Evolutionary conservation across 257 asterid species (phyloP).

Genomic region (Fraxinus anomala): DNA sequence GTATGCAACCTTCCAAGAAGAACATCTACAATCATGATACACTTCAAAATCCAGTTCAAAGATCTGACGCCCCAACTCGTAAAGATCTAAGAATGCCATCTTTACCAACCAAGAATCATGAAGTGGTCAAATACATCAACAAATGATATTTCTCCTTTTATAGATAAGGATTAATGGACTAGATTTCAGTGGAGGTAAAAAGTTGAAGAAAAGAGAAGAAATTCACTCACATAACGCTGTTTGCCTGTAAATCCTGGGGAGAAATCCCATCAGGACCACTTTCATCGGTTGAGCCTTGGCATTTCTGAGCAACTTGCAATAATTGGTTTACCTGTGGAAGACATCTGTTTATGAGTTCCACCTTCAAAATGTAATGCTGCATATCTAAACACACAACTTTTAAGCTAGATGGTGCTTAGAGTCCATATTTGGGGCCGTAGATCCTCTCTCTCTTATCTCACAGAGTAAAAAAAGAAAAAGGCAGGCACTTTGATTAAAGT

Average conservation of each 20-base stretch:
- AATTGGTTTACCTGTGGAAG: conserved; percentile 80
- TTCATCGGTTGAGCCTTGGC: conserved; percentile 82
- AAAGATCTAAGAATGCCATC: neutral
- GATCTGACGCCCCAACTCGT: neutral
- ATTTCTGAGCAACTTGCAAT: conserved; percentile 93
- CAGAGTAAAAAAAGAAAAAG: neutral
- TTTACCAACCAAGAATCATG: neutral
- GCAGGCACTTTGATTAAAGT: conserved; percentile 4
- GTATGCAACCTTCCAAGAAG: neutral
- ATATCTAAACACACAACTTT: conserved; percentile 7
- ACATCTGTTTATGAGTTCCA: conserved; percentile 20
- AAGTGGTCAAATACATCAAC: neutral
- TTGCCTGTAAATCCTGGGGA: conserved; percentile 85
- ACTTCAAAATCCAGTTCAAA: neutral
- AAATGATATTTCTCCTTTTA: neutral
- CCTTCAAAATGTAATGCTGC: neutral
- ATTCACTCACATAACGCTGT: conserved; percentile 77
- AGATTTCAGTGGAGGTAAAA: neutral
- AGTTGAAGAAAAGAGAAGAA: neutral
- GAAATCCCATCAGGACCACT: conserved; percentile 85
- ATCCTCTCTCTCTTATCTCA: conserved; percentile 1
- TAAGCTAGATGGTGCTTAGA: conserved; percentile 4
- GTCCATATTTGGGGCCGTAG: neutral
- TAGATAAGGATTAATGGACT: neutral
- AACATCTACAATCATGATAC: neutral